Evolutionary conservation across 169 alveolate species (phyloP).

Genomic region (Plasmodium chabaudi): DNA sequence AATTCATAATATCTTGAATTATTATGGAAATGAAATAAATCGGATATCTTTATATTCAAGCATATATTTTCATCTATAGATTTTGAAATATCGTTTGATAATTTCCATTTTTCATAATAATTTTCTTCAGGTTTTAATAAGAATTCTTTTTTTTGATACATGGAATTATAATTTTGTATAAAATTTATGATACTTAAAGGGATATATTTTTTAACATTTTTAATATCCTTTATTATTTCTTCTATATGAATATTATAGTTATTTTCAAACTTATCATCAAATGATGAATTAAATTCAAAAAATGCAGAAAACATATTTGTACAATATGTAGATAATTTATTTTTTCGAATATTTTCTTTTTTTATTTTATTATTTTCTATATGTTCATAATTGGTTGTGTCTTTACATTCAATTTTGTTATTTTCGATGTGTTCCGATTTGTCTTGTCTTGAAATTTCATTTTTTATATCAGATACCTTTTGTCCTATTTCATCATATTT

Average conservation of each 20-base stretch:
- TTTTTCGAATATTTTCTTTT: slow-evolving; percentile 17
- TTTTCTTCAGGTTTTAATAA: slow-evolving; percentile 2
- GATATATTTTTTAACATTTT: slow-evolving; percentile 17
- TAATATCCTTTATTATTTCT: slow-evolving; percentile 17
- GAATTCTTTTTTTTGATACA: slow-evolving; percentile 34
- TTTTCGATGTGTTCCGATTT: background rate
- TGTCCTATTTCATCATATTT: background rate
- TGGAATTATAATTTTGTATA: slow-evolving; percentile 37
- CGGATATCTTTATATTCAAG: slow-evolving; percentile 34
- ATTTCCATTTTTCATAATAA: background rate
- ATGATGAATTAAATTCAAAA: slow-evolving; percentile 63
- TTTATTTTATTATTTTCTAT: background rate
- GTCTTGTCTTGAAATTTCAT: background rate
- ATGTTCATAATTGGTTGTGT: background rate
- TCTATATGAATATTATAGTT: slow-evolving; percentile 45
- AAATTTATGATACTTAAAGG: slow-evolving; percentile 46
- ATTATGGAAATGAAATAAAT: slow-evolving; percentile 39
- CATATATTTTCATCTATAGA: slow-evolving; percentile 18
- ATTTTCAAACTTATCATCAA: slow-evolving; percentile 50
- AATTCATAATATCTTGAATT: slow-evolving; percentile 14
- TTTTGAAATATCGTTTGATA: background rate
- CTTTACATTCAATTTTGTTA: background rate
- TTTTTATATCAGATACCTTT: background rate
- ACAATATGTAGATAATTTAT: slow-evolving; percentile 49
- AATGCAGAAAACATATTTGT: slow-evolving; percentile 47